Percentiles rank a stretch among this genome's conserved stretches.
phyloP scores from a whole-genome alignment of 2,329 filamentous ascomycete genomes.

The Cryoendolithus antarcticus region DNA sequence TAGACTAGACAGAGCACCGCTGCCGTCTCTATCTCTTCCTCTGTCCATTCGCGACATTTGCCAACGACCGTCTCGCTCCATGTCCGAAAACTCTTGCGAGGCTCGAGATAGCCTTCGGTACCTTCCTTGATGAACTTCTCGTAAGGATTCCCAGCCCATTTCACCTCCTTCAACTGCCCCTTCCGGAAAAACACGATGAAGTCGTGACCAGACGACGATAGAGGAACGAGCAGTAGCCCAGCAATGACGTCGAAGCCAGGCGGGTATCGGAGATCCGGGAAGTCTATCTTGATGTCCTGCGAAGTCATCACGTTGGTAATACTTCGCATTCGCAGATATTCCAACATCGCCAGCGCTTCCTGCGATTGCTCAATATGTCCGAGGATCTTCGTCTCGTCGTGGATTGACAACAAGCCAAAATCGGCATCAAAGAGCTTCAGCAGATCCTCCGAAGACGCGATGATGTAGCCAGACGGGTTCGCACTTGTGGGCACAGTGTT shows the following conservation, averaged over 20 bases:
- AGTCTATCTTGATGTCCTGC: slow-evolving; percentile 62
- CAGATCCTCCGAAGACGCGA: slow-evolving; percentile 76
- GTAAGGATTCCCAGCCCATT: slow-evolving; percentile 79
- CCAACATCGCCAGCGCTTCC: slow-evolving; percentile 70
- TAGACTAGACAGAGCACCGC: slow-evolving; percentile 81
- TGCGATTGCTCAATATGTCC: slow-evolving; percentile 64
- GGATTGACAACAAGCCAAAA: slow-evolving; percentile 71
- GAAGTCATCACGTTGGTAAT: slow-evolving; percentile 66
- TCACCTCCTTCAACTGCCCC: slow-evolving; percentile 61
- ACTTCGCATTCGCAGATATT: slow-evolving; percentile 66
- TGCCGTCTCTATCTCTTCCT: slow-evolving; percentile 79
- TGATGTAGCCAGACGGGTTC: slow-evolving; percentile 80
- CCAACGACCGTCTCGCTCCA: slow-evolving; percentile 75
- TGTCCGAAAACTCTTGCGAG: slow-evolving; percentile 63
- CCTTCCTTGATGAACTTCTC: slow-evolving; percentile 63
- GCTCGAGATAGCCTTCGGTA: slow-evolving; percentile 62
- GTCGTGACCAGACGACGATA: slow-evolving; percentile 64
- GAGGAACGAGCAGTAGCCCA: slow-evolving; percentile 67
- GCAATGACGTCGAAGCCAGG: slow-evolving; percentile 69
- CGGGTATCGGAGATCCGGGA: slow-evolving; percentile 66
- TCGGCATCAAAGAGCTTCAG: slow-evolving; percentile 76
- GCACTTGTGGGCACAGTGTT: slow-evolving; percentile 68
- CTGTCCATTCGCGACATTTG: slow-evolving; percentile 76
- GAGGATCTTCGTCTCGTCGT: slow-evolving; percentile 74
- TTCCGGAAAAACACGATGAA: slow-evolving; percentile 84